These are phyloP conservation scores for Penicillium lividum DNA, from an alignment of 495 filamentous ascomycete genomes.

Conservation along the genomic window DNA sequence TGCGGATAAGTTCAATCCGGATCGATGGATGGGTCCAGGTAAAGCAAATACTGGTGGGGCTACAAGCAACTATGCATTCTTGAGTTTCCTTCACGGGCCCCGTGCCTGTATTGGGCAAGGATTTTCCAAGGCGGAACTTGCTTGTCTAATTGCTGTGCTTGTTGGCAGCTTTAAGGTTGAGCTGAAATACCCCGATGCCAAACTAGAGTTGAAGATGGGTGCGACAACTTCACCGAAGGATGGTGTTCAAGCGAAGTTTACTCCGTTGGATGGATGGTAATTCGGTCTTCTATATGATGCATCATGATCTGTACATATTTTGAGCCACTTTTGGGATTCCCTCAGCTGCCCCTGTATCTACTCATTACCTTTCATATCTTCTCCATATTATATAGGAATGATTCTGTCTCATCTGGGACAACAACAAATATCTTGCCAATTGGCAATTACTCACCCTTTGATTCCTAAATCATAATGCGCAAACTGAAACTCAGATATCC, in stretches of 20 bases:
- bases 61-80: conserved; percentile 67
- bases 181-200: conserved; percentile 57
- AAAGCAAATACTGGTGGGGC: conserved; percentile 53
- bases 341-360: background rate
- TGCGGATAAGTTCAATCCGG: conserved; percentile 76
- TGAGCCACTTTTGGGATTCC: background rate
- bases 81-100: conserved; percentile 84
- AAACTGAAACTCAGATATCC: too few species aligned
- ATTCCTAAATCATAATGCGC: too few species aligned
- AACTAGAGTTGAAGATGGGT: conserved; percentile 58
- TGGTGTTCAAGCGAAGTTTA: conserved; percentile 63
- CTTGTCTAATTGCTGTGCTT: conserved; percentile 72
- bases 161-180: conserved; percentile 71
- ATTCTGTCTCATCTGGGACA: too few species aligned
- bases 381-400: too few species aligned
- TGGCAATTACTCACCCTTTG: too few species aligned
- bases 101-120: conserved; percentile 76
- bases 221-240: conserved; percentile 64
- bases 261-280: conserved; percentile 67
- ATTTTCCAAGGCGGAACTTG: conserved; percentile 85
- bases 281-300: background rate
- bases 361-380: too few species aligned
- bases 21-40: conserved; percentile 68
- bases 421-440: too few species aligned
- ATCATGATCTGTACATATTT: background rate